These are phyloP conservation scores for Xylariaceae sp. DNA, from an alignment of 2,329 filamentous ascomycete species.

Conservation along the genomic window DNA sequence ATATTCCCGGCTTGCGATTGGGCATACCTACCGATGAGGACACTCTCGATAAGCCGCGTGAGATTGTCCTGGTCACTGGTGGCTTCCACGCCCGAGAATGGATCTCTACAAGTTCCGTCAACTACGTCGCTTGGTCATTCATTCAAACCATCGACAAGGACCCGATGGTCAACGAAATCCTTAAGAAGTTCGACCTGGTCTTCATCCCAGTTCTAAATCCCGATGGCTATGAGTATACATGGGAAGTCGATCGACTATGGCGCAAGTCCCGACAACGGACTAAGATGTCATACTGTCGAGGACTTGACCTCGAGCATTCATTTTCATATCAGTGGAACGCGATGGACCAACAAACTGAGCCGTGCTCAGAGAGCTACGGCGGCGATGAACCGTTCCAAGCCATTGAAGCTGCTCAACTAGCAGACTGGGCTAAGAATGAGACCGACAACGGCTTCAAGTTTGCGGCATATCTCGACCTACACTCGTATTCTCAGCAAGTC, in stretches of 20 bases:
- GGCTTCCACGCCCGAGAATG: conserved; percentile 94
- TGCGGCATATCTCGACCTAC: conserved; percentile 82
- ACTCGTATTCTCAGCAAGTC: conserved; percentile 93
- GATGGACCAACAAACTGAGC: conserved; percentile 62
- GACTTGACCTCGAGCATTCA: conserved; percentile 82
- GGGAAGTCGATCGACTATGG: conserved; percentile 89
- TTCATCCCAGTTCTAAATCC: conserved; percentile 88
- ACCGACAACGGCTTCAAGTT: conserved; percentile 68
- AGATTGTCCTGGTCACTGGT: conserved; percentile 76
- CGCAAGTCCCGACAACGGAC: conserved; percentile 89
- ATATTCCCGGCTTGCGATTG: conserved; percentile 77
- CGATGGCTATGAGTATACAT: conserved; percentile 91
- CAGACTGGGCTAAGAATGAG: conserved; percentile 79
- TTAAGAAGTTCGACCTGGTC: conserved; percentile 81
- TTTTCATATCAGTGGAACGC: conserved; percentile 84
- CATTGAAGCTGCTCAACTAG: conserved; percentile 69
- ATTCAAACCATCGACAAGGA: conserved; percentile 77
- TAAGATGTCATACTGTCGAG: conserved; percentile 74
- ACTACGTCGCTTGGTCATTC: conserved; percentile 83
- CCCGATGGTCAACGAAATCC: conserved; percentile 66
- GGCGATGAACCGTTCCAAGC: conserved; percentile 81
- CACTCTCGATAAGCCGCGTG: conserved; percentile 50
- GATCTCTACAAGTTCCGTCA: conserved; percentile 90
- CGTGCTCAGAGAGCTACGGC: conserved; percentile 87
- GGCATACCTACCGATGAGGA: conserved; percentile 44